Percentiles rank a stretch among this genome's conserved stretches.
Conservation (phyloP, 805 yeast species). For the Yamadazyma kitorensis region DNA sequence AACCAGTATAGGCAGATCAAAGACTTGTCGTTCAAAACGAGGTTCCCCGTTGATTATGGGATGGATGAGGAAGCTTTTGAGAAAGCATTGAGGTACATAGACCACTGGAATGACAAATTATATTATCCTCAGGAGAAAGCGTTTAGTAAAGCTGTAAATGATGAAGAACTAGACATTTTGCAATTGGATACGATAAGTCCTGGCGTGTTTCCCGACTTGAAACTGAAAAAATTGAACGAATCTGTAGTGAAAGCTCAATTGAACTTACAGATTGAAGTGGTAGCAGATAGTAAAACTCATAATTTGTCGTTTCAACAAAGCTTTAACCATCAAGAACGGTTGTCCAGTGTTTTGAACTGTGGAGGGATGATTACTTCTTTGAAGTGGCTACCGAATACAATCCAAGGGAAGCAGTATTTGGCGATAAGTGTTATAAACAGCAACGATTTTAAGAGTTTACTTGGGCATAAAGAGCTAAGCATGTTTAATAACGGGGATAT, state of each 20-base stretch:
- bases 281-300: too few species aligned
- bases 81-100: conserved; percentile 42
- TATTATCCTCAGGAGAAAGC: conserved; percentile 40
- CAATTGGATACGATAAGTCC: not conserved
- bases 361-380: conserved; percentile 54
- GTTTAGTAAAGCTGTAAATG: conserved; percentile 6
- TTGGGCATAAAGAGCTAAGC: conserved; percentile 27
- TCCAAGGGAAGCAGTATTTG: conserved; percentile 32
- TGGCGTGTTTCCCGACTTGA: not conserved
- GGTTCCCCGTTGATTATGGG: conserved; percentile 47
- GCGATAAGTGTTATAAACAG: conserved; percentile 50
- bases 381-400: conserved; percentile 46
- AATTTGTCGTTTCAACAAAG: conserved; percentile 2
- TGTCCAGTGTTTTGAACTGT: conserved; percentile 33
- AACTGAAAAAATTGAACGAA: not conserved
- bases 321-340: conserved; percentile 27
- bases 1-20: conserved; percentile 6
- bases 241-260: too few species aligned
- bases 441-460: conserved; percentile 14
- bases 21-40: conserved; percentile 26
- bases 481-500: conserved; percentile 18
- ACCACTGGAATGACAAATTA: conserved; percentile 47
- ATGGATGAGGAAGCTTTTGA: conserved; percentile 41
- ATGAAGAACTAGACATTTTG: not conserved
- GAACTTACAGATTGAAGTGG: too few species aligned